Evolutionary conservation across 2,329 filamentous ascomycete species (phyloP), one percentile per base, ranked within the genome.

Genomic region (Penicillium olsonii): DNA sequence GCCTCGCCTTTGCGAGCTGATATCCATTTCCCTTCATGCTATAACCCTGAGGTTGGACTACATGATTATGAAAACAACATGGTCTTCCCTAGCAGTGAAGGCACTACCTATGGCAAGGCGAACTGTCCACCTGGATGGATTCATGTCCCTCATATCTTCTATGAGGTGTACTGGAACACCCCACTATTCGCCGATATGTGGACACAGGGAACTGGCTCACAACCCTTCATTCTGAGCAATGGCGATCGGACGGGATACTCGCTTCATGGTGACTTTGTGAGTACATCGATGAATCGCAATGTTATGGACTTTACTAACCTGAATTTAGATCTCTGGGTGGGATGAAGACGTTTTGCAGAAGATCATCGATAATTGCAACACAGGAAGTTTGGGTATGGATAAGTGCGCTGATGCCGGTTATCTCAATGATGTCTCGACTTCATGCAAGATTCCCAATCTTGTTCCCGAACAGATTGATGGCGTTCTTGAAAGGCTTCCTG

Each of bases 151-250:
- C 53, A 55, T 53, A 50, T 55, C 37, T 55, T 55, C 35, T 55
- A 55, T 12, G 50, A 55, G 38, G 53, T 55, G n/a, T 55, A 55
- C 31, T 55, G 53, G 53, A 50, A 55, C 19, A 55, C 53, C n/a
- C 50, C 42, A 2, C 14, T 48, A 2, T 55, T 55, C 27, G 50
- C 9, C 1, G 50, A 48, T 9, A 14, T 48, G 29, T 55, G 53
- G 53, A 45, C 45, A 12, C 39, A 50, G 34, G 50, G 50, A 2
- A 34, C 48, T 12, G 50, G 50, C 0, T 33, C 33, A 15, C 53
- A 55, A 26, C 53, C 53, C 5, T 55, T 55, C 22, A 45, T 55
- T 17, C 19, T 55, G 17, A 42, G 50, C 2, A 53, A 50, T 27
- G 53, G 53, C 9, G 53, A 55, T 45, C 50, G 53, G 2, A 55